These are phyloP conservation scores for Cryptococcus sp. DNA, from an alignment of 1,284 basidiomycete genomes.

Conservation along the genomic window DNA sequence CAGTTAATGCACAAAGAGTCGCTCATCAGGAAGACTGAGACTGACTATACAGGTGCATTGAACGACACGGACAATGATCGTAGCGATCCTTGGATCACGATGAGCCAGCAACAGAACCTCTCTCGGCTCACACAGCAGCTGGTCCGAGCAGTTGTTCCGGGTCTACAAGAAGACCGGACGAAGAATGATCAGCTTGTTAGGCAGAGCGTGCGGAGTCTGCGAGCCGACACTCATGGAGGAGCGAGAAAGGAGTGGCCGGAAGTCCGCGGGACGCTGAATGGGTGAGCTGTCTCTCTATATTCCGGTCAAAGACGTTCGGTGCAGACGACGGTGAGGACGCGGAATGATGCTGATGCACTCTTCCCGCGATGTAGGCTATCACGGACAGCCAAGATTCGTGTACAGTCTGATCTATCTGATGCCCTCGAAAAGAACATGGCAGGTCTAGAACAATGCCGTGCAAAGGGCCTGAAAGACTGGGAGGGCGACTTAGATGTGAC, in stretches of 20 bases:
- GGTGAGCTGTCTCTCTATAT: slow-evolving; percentile 8
- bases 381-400: slow-evolving; percentile 26
- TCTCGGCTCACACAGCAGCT: slow-evolving; percentile 22
- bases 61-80: too few relatives aligned
- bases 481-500: slow-evolving; percentile 33
- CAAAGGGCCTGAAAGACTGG: slow-evolving; percentile 26
- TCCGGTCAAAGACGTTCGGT: too few relatives aligned
- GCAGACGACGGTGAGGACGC: too few relatives aligned
- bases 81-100: background rate
- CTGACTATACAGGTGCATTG: too few relatives aligned
- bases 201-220: slow-evolving; percentile 12
- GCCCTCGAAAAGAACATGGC: slow-evolving; percentile 28
- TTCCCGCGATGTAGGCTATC: slow-evolving; percentile 14
- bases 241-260: slow-evolving; percentile 38
- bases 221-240: slow-evolving; percentile 22
- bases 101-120: background rate
- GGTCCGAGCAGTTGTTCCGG: slow-evolving; percentile 15
- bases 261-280: slow-evolving; percentile 19
- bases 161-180: slow-evolving; percentile 8
- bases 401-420: slow-evolving; percentile 37
- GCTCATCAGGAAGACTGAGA: too few relatives aligned
- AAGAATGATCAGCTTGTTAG: slow-evolving; percentile 13
- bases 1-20: too few relatives aligned
- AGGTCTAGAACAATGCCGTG: slow-evolving; percentile 21
- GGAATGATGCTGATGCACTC: background rate